Evolutionary conservation across 1,284 basidiomycete genomes (phyloP), one percentile per base, ranked within the genome.

Genomic region (Peniophora sp.): DNA sequence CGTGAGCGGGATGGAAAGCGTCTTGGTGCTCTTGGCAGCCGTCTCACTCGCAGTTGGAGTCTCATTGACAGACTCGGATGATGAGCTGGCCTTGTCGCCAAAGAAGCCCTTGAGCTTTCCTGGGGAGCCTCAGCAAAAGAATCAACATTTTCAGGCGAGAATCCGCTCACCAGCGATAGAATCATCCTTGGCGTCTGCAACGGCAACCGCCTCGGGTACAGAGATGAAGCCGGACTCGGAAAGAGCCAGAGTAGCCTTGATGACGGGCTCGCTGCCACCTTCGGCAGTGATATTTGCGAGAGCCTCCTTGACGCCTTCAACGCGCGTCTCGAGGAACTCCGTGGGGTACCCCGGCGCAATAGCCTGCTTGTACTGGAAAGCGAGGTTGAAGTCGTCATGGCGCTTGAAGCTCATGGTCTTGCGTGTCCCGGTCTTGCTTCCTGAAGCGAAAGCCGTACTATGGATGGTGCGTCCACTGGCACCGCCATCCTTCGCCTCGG

Each of bases 101-200:
- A 96, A 94, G 54, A 97, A 70, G 35, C 83, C 84, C 69, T 94
- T 95, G 55, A 97, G 68, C 70, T 86, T 91, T 53, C 85, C 88
- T 83, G 62, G 49, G 50, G 54, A 50, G 43, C 51, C 35, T 60
- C 17, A 54, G 41, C 6, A 32, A 6, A 32, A 52, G 18, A 24
- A 36, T 22, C 44, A 45, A 36, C 47, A 44, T 52, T 32, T 11
- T 17, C 12, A 20, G 49, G 24, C 42, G 17, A 10, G 17, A 8
- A 23, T 10, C 22, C 3, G 58, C 73, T 59, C 65, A 80, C 88
- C 88, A 51, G 85, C 75, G 23, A 92, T 68, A 17, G 85, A 85
- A 12, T 88, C 85, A 51, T 87, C 83, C 60, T 85, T 92, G 60
- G 87, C 77, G 58, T 91, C 88, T 17, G 83, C 81, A 57, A 77